A percentile compares a stretch with the other conserved stretches of the same genome.
Conservation (phyloP, 2,329 filamentous ascomycete species). For the Fusarium paranaense region DNA sequence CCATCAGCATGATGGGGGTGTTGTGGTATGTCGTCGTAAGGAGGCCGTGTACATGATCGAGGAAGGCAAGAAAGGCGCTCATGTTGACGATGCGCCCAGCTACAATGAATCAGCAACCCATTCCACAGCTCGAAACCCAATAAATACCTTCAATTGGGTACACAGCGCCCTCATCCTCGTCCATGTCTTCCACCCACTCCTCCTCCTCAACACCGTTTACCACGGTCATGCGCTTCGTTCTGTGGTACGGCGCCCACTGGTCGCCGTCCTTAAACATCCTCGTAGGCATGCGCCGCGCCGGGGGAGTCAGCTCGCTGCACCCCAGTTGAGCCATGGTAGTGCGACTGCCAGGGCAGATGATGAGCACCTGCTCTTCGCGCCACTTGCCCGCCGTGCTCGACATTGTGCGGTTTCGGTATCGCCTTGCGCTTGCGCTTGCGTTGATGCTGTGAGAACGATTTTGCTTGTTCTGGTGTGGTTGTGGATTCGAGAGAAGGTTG, state of each 20-base stretch:
- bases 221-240: constrained; percentile 72
- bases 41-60: constrained; percentile 90
- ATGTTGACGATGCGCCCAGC: constrained; percentile 89
- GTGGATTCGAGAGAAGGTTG: constrained; percentile 17
- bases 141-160: constrained; percentile 79
- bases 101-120: constrained; percentile 44
- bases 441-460: constrained; percentile 5
- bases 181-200: constrained; percentile 88
- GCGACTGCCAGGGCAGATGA: constrained; percentile 86
- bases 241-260: constrained; percentile 80
- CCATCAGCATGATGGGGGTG: constrained; percentile 91
- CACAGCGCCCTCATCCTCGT: constrained; percentile 88
- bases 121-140: neutral
- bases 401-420: constrained; percentile 55
- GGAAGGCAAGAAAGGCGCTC: constrained; percentile 91
- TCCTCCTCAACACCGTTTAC: constrained; percentile 65
- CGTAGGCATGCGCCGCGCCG: constrained; percentile 86
- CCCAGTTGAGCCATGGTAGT: constrained; percentile 93
- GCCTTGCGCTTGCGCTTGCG: constrained; percentile 8
- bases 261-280: constrained; percentile 94
- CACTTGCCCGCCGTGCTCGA: constrained; percentile 68
- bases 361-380: constrained; percentile 73
- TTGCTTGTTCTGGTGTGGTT: neutral
- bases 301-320: constrained; percentile 89
- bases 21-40: constrained; percentile 95